Evolutionary conservation across 768 basidiomycete genomes (phyloP).

Genomic region (Tricholoma terreum): DNA sequence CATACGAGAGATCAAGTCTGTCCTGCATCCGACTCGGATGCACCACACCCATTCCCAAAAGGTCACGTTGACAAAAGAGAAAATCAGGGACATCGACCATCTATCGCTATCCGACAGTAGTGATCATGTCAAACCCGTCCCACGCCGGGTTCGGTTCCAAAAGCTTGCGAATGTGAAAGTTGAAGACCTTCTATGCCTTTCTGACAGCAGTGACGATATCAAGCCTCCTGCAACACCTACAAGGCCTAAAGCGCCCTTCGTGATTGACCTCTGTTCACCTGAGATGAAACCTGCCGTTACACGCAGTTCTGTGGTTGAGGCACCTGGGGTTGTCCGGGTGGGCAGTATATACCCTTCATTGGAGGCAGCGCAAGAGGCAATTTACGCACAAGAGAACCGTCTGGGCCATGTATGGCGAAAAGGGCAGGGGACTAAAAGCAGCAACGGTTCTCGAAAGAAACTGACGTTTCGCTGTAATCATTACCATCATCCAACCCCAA

Average conservation of each 20-base stretch:
- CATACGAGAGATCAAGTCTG: neutral
- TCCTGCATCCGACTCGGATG: neutral
- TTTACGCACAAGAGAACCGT: slow-evolving; percentile 11
- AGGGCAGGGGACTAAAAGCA: slow-evolving; percentile 11
- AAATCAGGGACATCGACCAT: neutral
- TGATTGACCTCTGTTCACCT: slow-evolving; percentile 2
- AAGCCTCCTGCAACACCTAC: slow-evolving; percentile 2
- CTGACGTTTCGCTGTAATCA: slow-evolving; percentile 17
- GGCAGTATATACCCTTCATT: slow-evolving; percentile 1
- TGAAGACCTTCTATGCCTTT: neutral
- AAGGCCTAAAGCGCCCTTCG: neutral
- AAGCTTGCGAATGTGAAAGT: neutral
- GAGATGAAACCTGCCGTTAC: neutral
- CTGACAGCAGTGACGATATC: neutral
- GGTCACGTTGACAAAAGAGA: neutral
- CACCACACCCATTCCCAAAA: neutral
- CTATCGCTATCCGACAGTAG: neutral
- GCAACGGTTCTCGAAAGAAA: slow-evolving; percentile 7
- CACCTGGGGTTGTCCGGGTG: neutral
- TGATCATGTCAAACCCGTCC: neutral
- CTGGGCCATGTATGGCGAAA: slow-evolving; percentile 14
- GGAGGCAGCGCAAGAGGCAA: slow-evolving; percentile 9
- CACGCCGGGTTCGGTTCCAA: neutral
- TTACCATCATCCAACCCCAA: slow-evolving; percentile 10
- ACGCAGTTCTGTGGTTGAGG: neutral